A percentile compares a stretch with the other conserved stretches of the same genome.
phyloP scores from a whole-genome alignment of 495 filamentous ascomycete species.

The Gamarada debralockiae region DNA sequence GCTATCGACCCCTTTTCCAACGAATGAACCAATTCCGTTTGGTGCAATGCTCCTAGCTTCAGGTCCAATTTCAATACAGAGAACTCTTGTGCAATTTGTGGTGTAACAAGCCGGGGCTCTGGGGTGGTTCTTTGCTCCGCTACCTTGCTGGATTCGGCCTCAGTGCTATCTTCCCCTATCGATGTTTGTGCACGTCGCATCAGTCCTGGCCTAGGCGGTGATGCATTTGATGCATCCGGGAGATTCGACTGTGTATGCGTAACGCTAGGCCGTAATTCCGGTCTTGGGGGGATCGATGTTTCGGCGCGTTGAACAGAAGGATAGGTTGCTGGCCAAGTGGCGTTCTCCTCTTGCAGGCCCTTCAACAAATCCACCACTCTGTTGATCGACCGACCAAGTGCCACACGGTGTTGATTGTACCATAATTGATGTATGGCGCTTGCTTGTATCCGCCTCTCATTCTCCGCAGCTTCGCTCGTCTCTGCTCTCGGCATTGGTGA shows the following conservation, averaged over 20 bases:
- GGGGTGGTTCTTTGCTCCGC: conserved; percentile 51
- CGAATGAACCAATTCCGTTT: conserved; percentile 93
- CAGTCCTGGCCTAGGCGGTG: conserved; percentile 42
- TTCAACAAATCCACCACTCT: conserved; percentile 73
- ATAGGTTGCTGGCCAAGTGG: conserved; percentile 91
- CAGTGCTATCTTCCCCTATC: conserved; percentile 48
- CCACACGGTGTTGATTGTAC: conserved; percentile 86
- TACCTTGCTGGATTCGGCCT: conserved; percentile 67
- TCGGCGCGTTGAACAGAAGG: conserved; percentile 73
- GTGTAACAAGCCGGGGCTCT: conserved; percentile 76
- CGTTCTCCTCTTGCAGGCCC: conserved; percentile 82
- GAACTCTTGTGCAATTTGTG: conserved; percentile 93
- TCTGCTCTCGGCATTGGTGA: conserved; percentile 47
- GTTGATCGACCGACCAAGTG: conserved; percentile 80
- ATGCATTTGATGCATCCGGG: conserved; percentile 28
- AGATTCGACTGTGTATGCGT: conserved; percentile 48
- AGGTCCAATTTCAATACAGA: conserved; percentile 92
- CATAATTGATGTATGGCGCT: conserved; percentile 46
- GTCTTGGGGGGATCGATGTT: conserved; percentile 33
- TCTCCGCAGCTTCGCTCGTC: conserved; percentile 37
- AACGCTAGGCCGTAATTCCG: conserved; percentile 43
- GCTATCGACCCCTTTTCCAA: conserved; percentile 89
- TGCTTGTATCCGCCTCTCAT: conserved; percentile 39
- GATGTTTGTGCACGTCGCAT: conserved; percentile 71
- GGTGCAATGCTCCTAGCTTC: conserved; percentile 80